Base-by-base conservation (phyloP, 352 stramenopile genomes). In the Pythium myriotylum region DNA sequence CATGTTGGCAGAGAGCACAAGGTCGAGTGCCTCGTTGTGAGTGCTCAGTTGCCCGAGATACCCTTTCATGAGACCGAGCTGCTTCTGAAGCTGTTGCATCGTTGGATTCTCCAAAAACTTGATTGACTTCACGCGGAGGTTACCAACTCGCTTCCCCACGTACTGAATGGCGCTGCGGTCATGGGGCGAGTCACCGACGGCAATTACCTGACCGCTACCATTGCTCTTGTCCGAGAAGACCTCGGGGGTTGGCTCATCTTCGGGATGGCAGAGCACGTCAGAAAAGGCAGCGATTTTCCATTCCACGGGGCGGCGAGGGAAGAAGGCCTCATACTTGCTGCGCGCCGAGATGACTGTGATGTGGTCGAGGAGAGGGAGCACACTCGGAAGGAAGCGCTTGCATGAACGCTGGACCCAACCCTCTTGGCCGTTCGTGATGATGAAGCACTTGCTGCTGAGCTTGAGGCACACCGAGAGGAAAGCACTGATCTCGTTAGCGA, bases 281-380 rank as follows among this genome's bases (percentile, higher is more conserved):
- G 73, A 77, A 57, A 86, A 94, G 20, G 73, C 77, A 0, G 82
- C 79, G 24, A 91, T 86, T 60, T 94, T 94, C 85, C 85, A 94
- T 62, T 94, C 79, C 29, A 89, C 77, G 6, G 83, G 80, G 7
- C 77, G 63, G 37, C 81, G 64, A 2, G 85, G 85, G 66, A 77
- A 89, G 42, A 72, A 39, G 13, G 49, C 60, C 60, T 92, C 82
- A 39, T 88, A 94, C 58, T 74, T 74, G 45, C 72, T 70, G 37
- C 85, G 81, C 6, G 85, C 82, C 29, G 82, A 92, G 20, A 91
- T 72, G 58, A 94, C 71, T 4, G 74, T 84, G 51, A 94, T 70
- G 26, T 74, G 55, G 33, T 68, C 59, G 20, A 94, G 54, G 24
- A 92, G 65, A 26, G 81, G 85, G 35, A 79, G 57, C 27, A 86